Conservation (phyloP, 2,329 filamentous ascomycete genomes). For the Trichoderma aggressivum region DNA sequence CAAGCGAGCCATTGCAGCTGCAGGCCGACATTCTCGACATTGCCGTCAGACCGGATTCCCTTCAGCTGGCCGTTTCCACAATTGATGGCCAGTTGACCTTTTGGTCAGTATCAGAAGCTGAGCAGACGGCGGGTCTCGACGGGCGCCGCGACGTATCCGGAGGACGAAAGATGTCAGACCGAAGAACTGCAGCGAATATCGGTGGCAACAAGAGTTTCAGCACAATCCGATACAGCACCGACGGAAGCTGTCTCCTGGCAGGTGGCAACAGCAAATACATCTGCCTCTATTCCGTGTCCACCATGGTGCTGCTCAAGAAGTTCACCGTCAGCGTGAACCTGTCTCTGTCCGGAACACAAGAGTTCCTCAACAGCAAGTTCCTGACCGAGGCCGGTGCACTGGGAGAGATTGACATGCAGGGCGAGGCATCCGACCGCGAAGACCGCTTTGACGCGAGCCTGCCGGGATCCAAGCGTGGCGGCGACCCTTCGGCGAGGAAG, state of each 20-base stretch:
- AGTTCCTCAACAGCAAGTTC: constrained; percentile 89
- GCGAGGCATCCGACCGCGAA: constrained; percentile 85
- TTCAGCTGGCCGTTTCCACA: constrained; percentile 87
- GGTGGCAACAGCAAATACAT: constrained; percentile 98
- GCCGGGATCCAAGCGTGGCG: constrained; percentile 80
- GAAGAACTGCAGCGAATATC: constrained; percentile 85
- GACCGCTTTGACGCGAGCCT: constrained; percentile 75
- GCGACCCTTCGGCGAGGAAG: constrained; percentile 75
- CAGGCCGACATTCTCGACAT: constrained; percentile 88
- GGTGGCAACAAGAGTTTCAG: constrained; percentile 87
- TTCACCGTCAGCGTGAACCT: constrained; percentile 94
- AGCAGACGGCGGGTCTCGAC: constrained; percentile 82
- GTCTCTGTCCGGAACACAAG: constrained; percentile 93
- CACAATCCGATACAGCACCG: constrained; percentile 84
- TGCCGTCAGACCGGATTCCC: constrained; percentile 82
- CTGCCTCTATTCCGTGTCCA: constrained; percentile 91
- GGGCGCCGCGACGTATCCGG: constrained; percentile 90
- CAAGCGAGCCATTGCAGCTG: constrained; percentile 87
- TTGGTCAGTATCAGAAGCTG: constrained; percentile 86
- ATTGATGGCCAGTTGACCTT: constrained; percentile 93
- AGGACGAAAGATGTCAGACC: constrained; percentile 82
- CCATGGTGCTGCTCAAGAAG: constrained; percentile 88
- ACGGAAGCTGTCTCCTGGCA: constrained; percentile 85
- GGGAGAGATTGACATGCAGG: constrained; percentile 81
- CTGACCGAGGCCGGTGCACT: constrained; percentile 86